Conservation (phyloP, 306 rosid genomes). For the Cucurbita maxima region DNA sequence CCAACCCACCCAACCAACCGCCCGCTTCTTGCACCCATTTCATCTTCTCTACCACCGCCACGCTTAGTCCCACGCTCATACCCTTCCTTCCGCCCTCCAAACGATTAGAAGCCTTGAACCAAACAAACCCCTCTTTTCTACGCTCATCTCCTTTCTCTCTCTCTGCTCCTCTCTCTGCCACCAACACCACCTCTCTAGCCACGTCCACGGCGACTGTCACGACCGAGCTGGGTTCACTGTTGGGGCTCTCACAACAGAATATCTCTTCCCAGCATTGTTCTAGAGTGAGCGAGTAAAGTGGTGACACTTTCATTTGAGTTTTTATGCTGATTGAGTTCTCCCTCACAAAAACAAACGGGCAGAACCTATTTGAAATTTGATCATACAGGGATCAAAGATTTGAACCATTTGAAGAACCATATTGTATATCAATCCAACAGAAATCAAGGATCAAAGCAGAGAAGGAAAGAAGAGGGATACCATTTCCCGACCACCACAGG, state of each 20-base stretch:
- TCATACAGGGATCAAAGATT: no score
- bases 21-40: conserved; percentile 64
- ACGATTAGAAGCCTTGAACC: conserved; percentile 34
- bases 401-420: no score
- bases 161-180: conserved; percentile 36
- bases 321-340: conserved; percentile 22
- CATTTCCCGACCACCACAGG: conserved; percentile 52
- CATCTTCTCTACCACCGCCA: conserved; percentile 46
- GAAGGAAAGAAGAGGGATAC: background rate
- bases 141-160: conserved; percentile 21
- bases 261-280: conserved; percentile 86
- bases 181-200: conserved; percentile 41
- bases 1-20: conserved; percentile 51
- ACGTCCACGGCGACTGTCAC: conserved; percentile 36
- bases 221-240: conserved; percentile 9
- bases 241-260: conserved; percentile 29
- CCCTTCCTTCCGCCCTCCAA: conserved; percentile 15
- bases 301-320: conserved; percentile 46
- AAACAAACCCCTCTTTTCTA: conserved; percentile 34
- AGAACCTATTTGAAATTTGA: conserved; percentile 10
- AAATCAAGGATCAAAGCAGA: background rate
- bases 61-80: conserved; percentile 39
- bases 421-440: no score
- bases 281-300: conserved; percentile 44
- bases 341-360: conserved; percentile 57